Percentiles rank a stretch among this genome's conserved stretches.
Evolutionary conservation across 2,329 filamentous ascomycete species (phyloP).

Genomic region (Celoporthe dispersa): DNA sequence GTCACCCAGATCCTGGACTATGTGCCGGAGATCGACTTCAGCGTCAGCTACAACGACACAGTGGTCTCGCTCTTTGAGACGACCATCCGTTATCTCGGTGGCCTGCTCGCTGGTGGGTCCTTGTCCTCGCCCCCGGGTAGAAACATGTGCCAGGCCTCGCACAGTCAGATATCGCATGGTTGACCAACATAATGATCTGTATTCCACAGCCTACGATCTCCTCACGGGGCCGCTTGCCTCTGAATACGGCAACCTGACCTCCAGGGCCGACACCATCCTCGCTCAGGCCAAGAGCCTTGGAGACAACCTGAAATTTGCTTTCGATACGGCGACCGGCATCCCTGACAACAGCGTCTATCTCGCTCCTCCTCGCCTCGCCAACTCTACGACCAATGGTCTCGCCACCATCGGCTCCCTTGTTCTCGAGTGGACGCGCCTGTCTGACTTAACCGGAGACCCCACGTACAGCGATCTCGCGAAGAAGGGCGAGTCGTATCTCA

Average conservation of each 20-base stretch:
- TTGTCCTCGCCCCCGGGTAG: neutral
- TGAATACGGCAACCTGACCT: conserved; percentile 47
- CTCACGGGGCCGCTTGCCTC: conserved; percentile 66
- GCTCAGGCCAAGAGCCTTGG: conserved; percentile 71
- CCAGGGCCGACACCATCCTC: conserved; percentile 63
- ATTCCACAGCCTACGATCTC: conserved; percentile 68
- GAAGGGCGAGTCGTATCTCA: conserved; percentile 70
- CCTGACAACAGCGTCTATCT: conserved; percentile 73
- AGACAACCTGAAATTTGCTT: conserved; percentile 75
- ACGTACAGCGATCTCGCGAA: conserved; percentile 70
- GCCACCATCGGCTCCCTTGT: conserved; percentile 79
- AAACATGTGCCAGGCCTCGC: neutral
- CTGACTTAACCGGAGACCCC: conserved; percentile 71
- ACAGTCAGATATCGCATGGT: neutral
- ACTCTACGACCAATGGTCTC: conserved; percentile 66
- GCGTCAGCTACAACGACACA: conserved; percentile 41
- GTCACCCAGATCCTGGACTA: conserved; percentile 73
- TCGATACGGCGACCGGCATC: conserved; percentile 75
- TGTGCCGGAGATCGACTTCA: conserved; percentile 73
- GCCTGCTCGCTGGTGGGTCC: conserved; percentile 69
- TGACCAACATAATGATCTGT: conserved; percentile 7
- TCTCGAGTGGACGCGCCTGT: conserved; percentile 82
- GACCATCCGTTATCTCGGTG: conserved; percentile 85
- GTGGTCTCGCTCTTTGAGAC: conserved; percentile 84
- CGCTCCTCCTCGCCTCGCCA: conserved; percentile 52